Percentiles rank a stretch among this genome's conserved stretches.
Conservation (phyloP, 2,329 filamentous ascomycete genomes). For the Knoxdaviesia capensis region DNA sequence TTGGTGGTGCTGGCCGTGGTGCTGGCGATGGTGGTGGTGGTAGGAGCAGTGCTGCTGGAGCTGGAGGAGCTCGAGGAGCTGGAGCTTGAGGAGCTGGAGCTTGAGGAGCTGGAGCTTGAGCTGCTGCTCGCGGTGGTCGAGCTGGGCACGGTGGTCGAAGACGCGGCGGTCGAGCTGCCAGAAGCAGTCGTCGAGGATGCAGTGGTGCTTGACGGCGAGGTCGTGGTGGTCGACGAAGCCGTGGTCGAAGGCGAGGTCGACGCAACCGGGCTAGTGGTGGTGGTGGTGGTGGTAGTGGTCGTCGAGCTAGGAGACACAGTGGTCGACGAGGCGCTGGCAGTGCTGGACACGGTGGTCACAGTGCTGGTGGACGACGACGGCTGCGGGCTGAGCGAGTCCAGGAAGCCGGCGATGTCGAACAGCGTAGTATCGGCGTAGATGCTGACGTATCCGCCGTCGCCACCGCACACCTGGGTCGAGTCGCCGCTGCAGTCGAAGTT, state of each 20-base stretch:
- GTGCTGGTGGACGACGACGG: slow-evolving; percentile 1
- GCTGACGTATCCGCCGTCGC: slow-evolving; percentile 27
- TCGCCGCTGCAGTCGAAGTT: slow-evolving; percentile 29
- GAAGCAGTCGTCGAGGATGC: slow-evolving; percentile 12
- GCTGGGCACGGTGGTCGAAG: slow-evolving; percentile 24
- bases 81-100: slow-evolving; percentile 17
- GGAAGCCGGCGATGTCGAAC: slow-evolving; percentile 12
- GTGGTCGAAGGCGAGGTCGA: background rate
- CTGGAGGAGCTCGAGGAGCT: slow-evolving; percentile 19
- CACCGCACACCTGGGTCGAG: slow-evolving; percentile 29
- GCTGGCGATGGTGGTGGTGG: slow-evolving; percentile 19
- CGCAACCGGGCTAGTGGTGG: slow-evolving; percentile 1
- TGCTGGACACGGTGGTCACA: background rate
- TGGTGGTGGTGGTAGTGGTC: slow-evolving; percentile 3
- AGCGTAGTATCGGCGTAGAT: slow-evolving; percentile 19
- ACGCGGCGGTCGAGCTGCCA: slow-evolving; percentile 24
- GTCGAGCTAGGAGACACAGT: slow-evolving; percentile 3
- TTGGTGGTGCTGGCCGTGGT: slow-evolving; percentile 7
- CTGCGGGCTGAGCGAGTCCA: background rate
- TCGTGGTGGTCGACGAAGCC: background rate
- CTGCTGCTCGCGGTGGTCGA: slow-evolving; percentile 7
- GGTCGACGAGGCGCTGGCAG: slow-evolving; percentile 8
- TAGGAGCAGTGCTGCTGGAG: slow-evolving; percentile 20
- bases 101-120: slow-evolving; percentile 25
- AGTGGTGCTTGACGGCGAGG: slow-evolving; percentile 2